Conservation (phyloP, 805 yeast species). For the Cyberlindnera mrakii region DNA sequence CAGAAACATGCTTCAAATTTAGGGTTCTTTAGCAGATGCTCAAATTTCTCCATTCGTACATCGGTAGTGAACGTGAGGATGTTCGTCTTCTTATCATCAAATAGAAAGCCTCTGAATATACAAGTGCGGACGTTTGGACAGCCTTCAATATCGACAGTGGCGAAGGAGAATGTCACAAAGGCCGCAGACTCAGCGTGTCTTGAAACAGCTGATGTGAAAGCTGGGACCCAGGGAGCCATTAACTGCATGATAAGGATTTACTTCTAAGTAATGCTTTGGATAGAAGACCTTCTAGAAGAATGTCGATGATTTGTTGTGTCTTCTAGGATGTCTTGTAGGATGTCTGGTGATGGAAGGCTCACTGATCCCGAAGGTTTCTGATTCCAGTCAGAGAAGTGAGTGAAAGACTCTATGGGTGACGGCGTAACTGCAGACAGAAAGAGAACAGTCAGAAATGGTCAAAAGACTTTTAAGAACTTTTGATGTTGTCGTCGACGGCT, state of each 20-base stretch:
- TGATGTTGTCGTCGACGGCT: not conserved
- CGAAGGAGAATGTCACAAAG: slow-evolving; percentile 58
- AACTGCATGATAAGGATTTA: slow-evolving; percentile 25
- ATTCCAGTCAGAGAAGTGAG: no score
- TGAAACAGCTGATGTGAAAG: slow-evolving; percentile 47
- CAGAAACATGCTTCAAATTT: slow-evolving; percentile 74
- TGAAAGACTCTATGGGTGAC: no score
- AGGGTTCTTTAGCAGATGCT: slow-evolving; percentile 41
- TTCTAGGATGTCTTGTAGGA: no score
- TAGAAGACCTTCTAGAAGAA: no score
- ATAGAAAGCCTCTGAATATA: slow-evolving; percentile 68
- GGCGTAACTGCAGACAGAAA: no score
- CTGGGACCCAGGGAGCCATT: slow-evolving; percentile 77
- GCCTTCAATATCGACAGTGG: slow-evolving; percentile 52
- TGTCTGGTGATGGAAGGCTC: no score
- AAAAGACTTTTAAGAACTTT: slow-evolving; percentile 3
- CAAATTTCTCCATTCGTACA: slow-evolving; percentile 56
- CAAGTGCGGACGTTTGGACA: slow-evolving; percentile 66
- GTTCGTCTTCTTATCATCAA: slow-evolving; percentile 61
- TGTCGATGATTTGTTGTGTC: no score
- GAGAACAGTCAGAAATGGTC: not conserved
- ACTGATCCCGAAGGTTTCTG: not conserved
- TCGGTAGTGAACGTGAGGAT: slow-evolving; percentile 69
- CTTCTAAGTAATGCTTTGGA: no score
- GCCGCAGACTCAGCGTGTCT: slow-evolving; percentile 39